Evolutionary conservation across 2,329 filamentous ascomycete genomes (phyloP), one percentile per base, ranked within the genome.

Genomic region (Zymoseptoria tritici): DNA sequence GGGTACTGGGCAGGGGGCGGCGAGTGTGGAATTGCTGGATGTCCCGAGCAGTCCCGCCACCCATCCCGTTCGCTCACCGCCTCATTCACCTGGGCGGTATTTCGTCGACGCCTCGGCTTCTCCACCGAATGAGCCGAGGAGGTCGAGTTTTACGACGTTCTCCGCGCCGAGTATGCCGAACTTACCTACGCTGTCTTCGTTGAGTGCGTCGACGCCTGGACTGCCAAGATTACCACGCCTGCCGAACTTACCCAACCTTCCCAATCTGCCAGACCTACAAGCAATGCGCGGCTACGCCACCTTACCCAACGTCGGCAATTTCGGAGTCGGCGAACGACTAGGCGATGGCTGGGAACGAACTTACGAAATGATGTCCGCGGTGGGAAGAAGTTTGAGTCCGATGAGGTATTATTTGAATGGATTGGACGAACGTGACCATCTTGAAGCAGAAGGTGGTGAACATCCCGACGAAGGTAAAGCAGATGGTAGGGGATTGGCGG

Each of bases 351-450:
- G 29, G 75, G 71, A n/a, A 72, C 75, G 36, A 69, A 72, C 78
- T 0, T 77, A 78, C 60, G 77, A 78, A 50, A 77, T 80, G 62
- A 67, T 80, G 7, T 76, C 79, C 54, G 73, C 77, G 0, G 73
- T 80, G 22, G 75, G 74, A 6, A 71, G 77, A 52, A 77, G 75
- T 36, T 62, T 80, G 0, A 73, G 73, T 1, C 78, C 78, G 4
- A 77, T 80, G 64, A 68, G 78, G 13, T 78, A 78, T 57, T 79
- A 80, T 52, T 62, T 79, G 7, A 66, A 70, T 49, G 70, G 70
- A 7, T 55, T 70, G 31, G 72, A 73, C 60, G 59, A 64, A 9
- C 54, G 56, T 9, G 68, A 69, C 20, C 62, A 56, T 9, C 57
- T 59, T n/a, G 49, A 55, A 20, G 52, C 24, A 9, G 59, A 58